Conservation (phyloP, 306 rosid genomes). For the Cucurbita maxima region DNA sequence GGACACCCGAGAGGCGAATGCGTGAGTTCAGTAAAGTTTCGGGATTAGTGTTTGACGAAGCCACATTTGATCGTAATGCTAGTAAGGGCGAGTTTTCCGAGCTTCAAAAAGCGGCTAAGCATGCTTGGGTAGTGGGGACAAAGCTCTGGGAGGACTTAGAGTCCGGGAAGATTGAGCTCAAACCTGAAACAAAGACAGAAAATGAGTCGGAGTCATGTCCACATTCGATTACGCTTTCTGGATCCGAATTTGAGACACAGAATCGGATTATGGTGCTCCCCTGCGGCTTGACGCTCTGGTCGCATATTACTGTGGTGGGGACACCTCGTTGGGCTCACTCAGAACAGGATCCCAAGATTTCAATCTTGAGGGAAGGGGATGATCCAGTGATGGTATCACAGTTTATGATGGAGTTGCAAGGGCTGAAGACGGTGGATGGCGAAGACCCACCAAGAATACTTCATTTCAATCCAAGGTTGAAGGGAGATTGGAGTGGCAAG, state of each 20-base stretch:
- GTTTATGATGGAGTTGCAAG: conserved; percentile 89
- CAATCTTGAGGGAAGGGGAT: conserved; percentile 49
- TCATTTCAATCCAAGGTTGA: conserved; percentile 92
- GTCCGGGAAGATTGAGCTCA: conserved; percentile 21
- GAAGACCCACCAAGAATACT: conserved; percentile 87
- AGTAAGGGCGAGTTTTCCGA: conserved; percentile 25
- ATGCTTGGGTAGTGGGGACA: conserved; percentile 61
- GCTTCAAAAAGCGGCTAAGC: conserved; percentile 49
- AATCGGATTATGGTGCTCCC: conserved; percentile 53
- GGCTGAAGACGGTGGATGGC: conserved; percentile 74
- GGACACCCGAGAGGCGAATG: conserved; percentile 22
- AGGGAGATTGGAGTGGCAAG: conserved; percentile 86
- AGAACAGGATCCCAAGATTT: conserved; percentile 64
- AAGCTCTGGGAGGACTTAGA: conserved; percentile 58
- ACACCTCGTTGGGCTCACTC: conserved; percentile 78
- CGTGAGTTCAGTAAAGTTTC: conserved; percentile 43
- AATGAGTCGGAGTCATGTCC: conserved; percentile 57
- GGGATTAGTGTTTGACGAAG: conserved; percentile 44
- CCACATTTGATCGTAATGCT: conserved; percentile 14
- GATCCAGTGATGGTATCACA: conserved; percentile 77
- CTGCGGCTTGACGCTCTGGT: conserved; percentile 79
- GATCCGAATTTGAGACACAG: conserved; percentile 31
- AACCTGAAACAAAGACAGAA: conserved; percentile 11
- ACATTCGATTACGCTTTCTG: conserved; percentile 42
- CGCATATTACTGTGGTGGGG: conserved; percentile 81